Percentiles rank a stretch among this genome's conserved stretches.
These are phyloP conservation scores for Persicaria tinctoria DNA, from an alignment of 148 eudicot genomes.

Conservation along the genomic window DNA sequence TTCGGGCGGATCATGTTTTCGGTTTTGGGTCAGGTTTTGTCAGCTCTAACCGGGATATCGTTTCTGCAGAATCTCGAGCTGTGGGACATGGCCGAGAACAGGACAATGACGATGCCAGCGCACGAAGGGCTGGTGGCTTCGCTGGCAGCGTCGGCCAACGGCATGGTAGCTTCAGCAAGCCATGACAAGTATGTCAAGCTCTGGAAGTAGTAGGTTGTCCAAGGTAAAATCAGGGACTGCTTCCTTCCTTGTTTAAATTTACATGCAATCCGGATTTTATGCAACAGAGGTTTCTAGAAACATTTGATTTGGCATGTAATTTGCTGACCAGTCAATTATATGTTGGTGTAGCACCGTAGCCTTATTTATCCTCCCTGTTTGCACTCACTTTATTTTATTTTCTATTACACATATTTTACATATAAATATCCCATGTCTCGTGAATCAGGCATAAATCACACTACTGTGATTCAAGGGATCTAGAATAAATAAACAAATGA, in stretches of 20 bases:
- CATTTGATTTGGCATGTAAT: neutral
- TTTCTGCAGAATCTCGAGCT: slow-evolving; percentile 45
- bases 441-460: too few species aligned
- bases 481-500: too few species aligned
- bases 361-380: too few species aligned
- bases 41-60: too few species aligned
- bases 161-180: slow-evolving; percentile 20
- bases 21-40: neutral
- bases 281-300: slow-evolving; percentile 1
- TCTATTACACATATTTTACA: too few species aligned
- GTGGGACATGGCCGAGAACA: slow-evolving; percentile 26
- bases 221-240: neutral
- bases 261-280: slow-evolving; percentile 13
- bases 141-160: slow-evolving; percentile 16
- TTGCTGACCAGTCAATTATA: neutral
- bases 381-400: too few species aligned
- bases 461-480: too few species aligned
- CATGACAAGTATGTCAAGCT: slow-evolving; percentile 19
- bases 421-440: too few species aligned
- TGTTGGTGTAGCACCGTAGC: neutral
- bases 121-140: slow-evolving; percentile 16
- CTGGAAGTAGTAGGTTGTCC: slow-evolving; percentile 13
- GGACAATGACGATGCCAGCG: slow-evolving; percentile 11
- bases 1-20: neutral
- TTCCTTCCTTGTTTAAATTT: neutral